Conservation (phyloP, 495 filamentous ascomycete genomes). For the Aspergillus sparsus region DNA sequence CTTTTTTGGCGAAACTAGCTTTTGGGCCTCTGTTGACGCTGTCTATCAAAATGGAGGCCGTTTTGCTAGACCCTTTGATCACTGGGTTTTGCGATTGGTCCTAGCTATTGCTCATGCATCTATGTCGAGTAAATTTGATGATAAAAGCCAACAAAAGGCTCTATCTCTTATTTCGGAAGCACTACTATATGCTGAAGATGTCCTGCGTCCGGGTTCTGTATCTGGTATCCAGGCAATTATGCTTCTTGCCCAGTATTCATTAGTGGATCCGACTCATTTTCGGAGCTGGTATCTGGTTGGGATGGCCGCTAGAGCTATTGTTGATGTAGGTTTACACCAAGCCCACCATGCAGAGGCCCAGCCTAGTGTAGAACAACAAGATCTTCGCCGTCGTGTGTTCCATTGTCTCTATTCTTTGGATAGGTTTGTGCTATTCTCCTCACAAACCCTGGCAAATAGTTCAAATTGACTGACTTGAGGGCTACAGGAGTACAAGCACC, state of each 20-base stretch:
- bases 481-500: conserved; percentile 70
- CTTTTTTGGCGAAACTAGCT: conserved; percentile 70
- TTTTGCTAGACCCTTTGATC: conserved; percentile 68
- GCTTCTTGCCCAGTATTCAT: conserved; percentile 82
- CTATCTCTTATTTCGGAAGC: conserved; percentile 68
- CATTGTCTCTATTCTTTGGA: conserved; percentile 86
- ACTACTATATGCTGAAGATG: conserved; percentile 71
- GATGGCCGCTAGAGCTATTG: conserved; percentile 76
- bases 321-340: conserved; percentile 88
- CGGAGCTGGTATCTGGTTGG: conserved; percentile 90
- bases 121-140: conserved; percentile 66
- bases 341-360: conserved; percentile 70
- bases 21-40: conserved; percentile 75
- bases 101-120: conserved; percentile 76
- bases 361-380: conserved; percentile 62
- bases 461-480: conserved; percentile 12
- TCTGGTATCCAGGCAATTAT: conserved; percentile 81
- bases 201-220: conserved; percentile 78
- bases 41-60: conserved; percentile 67
- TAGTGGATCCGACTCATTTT: conserved; percentile 84
- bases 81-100: conserved; percentile 86
- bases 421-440: conserved; percentile 43
- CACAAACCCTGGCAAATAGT: neutral
- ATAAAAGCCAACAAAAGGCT: conserved; percentile 63
- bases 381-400: conserved; percentile 76